Conservation (phyloP, 306 rosid genomes). For the Quercus alba region DNA sequence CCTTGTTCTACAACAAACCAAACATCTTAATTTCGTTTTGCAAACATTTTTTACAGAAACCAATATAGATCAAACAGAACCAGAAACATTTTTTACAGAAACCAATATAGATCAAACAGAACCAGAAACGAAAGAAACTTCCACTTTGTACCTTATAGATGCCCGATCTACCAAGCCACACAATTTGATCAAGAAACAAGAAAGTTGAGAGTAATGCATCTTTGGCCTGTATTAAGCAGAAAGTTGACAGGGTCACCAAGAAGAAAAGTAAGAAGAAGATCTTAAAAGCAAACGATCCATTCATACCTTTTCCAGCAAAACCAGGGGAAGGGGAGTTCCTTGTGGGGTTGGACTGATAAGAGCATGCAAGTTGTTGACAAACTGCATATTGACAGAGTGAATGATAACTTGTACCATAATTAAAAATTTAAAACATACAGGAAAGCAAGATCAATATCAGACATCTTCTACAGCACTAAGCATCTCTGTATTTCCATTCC, state of each 20-base stretch:
- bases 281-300: background rate
- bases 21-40: background rate
- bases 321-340: constrained; percentile 79
- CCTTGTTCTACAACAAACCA: constrained; percentile 65
- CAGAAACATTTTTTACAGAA: background rate
- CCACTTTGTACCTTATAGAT: constrained; percentile 53
- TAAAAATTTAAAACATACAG: background rate
- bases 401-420: constrained; percentile 6
- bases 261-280: constrained; percentile 5
- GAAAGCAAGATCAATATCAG: background rate
- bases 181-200: constrained; percentile 94
- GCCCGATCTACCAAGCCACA: constrained; percentile 90
- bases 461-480: background rate
- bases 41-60: background rate
- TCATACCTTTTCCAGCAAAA: constrained; percentile 85
- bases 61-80: background rate
- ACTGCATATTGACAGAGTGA: constrained; percentile 47
- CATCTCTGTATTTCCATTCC: background rate
- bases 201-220: constrained; percentile 86
- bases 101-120: background rate
- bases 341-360: constrained; percentile 77
- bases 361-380: constrained; percentile 83
- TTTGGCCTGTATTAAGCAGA: constrained; percentile 60
- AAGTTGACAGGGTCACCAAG: constrained; percentile 7
- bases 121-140: constrained; percentile 2